Evolutionary conservation across 306 rosid species (phyloP).

Genomic region (Prunus persica): Prunus_persica_NCBIv2 NC_034014.1:27705001-27705500

Average conservation of each 20-base stretch:
- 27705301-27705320: slow-evolving; percentile 85
- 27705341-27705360: slow-evolving; percentile 81
- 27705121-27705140: slow-evolving; percentile 20
- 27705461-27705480: slow-evolving; percentile 73
- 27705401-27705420: slow-evolving; percentile 91
- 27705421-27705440: slow-evolving; percentile 94
- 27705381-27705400: slow-evolving; percentile 70
- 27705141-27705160: slow-evolving; percentile 15
- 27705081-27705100: background rate
- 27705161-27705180: slow-evolving; percentile 25
- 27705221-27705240: background rate
- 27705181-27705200: slow-evolving; percentile 25
- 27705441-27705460: slow-evolving; percentile 91
- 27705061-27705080: slow-evolving; percentile 14
- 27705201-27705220: slow-evolving; percentile 18
- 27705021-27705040: slow-evolving; percentile 11
- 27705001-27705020: background rate
- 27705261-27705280: slow-evolving; percentile 29
- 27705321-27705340: slow-evolving; percentile 82
- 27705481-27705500: slow-evolving; percentile 73
- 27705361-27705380: slow-evolving; percentile 86
- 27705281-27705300: slow-evolving; percentile 57
- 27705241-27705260: slow-evolving; percentile 20
- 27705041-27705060: slow-evolving; percentile 10
- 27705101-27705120: slow-evolving; percentile 7